Evolutionary conservation across 495 filamentous ascomycete species (phyloP), one percentile per base, ranked within the genome.

Genomic region (Chlorociboria aeruginascens): DNA sequence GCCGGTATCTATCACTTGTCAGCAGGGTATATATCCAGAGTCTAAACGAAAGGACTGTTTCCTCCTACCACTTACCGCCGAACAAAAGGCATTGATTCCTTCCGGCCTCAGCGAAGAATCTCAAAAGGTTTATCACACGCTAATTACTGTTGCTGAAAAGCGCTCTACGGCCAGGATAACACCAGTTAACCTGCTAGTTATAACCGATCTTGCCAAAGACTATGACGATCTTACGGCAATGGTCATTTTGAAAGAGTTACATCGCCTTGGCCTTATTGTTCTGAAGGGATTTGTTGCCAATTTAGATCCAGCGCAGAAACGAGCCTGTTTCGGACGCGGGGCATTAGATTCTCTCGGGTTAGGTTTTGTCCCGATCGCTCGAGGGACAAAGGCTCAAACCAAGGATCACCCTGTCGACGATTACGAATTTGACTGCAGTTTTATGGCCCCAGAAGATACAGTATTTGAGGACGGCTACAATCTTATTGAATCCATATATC

Each of bases 241-340:
- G 46, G 30, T 49, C 3, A 16, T 49, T n/a, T 33, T 49, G 12
- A 40, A 35, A 14, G 46, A 49, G 31, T 39, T 49, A 9, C 46
- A 49, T 33, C 37, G 46, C 11, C 16, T 49, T 11, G 46, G 30
- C 28, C 14, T 41, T 3, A 45, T 59, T 25, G 7, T 42, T 3
- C 16, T 59, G 8, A 36, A 38, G 14, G 57, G 53, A 1, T 59
- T 56, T 33, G 48, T 59, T 17, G 50, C 57, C 17, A 59, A 59
- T 32, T 45, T 56, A 0, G 43, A 33, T 13, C 57, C 53, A 7
- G 50, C 46, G 13, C 25, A 49, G 3, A 12, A 32, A 12, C 41
- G 54, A 28, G 49, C 48, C n/a, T 13, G 36, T 12, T 49, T 51
- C n/a, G 57, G 50, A 9, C 57, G 53, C 9, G 53, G 54, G 7